Conservation (phyloP, 2,329 filamentous ascomycete genomes). For the Ophiocordyceps camponoti-saundersi region DNA sequence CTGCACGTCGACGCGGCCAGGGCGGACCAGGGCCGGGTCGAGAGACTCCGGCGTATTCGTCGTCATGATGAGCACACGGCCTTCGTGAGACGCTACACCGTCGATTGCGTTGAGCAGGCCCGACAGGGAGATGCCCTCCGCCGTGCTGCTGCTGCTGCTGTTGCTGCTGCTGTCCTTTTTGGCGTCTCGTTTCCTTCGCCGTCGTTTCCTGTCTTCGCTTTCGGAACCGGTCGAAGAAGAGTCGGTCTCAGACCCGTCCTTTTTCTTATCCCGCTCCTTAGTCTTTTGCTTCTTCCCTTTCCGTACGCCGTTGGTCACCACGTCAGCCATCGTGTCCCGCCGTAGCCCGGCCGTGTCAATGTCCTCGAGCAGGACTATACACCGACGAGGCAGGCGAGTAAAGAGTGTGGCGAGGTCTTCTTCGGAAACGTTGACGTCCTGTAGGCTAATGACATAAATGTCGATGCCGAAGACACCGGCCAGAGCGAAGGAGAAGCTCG, state of each 20-base stretch:
- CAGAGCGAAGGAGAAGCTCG: constrained; percentile 46
- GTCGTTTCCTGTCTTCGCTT: constrained; percentile 5
- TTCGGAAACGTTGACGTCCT: constrained; percentile 43
- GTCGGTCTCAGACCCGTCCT: constrained; percentile 5
- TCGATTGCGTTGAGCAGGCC: constrained; percentile 74
- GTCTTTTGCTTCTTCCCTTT: constrained; percentile 6
- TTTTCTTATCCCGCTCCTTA: constrained; percentile 8
- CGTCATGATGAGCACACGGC: constrained; percentile 66
- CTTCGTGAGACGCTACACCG: constrained; percentile 64
- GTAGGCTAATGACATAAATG: constrained; percentile 42
- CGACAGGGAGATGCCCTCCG: constrained; percentile 49
- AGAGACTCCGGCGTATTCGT: constrained; percentile 61
- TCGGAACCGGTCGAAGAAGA: not conserved
- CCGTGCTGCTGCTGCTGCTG: constrained; percentile 2
- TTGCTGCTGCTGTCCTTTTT: constrained; percentile 5
- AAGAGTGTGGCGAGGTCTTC: constrained; percentile 43
- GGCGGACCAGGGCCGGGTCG: constrained; percentile 56
- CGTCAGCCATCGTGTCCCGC: constrained; percentile 15
- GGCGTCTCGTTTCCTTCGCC: constrained; percentile 6
- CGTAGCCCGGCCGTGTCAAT: constrained; percentile 49
- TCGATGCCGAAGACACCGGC: constrained; percentile 49
- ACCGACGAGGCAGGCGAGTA: constrained; percentile 40
- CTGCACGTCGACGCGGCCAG: constrained; percentile 55
- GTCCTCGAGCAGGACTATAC: constrained; percentile 51
- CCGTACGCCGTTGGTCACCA: constrained; percentile 9